A percentile compares a stretch with the other conserved stretches of the same genome.
Evolutionary conservation across 1,139 yeast genomes (phyloP).

Genomic region (Debaryomycetaceae sp.): DNA sequence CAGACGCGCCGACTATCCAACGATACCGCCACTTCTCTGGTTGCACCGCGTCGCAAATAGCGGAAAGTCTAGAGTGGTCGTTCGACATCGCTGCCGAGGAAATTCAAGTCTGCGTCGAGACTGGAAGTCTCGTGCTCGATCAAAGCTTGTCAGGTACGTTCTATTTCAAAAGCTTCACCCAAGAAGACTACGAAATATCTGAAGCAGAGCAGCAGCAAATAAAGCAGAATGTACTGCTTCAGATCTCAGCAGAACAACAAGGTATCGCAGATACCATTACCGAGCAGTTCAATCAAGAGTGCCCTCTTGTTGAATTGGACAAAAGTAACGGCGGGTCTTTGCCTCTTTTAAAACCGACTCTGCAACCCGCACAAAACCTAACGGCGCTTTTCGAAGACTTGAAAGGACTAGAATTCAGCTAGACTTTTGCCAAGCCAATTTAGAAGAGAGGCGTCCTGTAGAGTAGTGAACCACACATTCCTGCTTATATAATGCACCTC

Average conservation of each 20-base stretch:
- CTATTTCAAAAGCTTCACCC: constrained; percentile 25
- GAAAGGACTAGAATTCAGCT: constrained; percentile 1
- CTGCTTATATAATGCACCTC: too few relatives aligned
- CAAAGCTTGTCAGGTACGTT: constrained; percentile 52
- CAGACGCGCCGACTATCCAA: constrained; percentile 12
- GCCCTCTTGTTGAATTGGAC: too few relatives aligned
- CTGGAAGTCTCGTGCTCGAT: constrained; percentile 55
- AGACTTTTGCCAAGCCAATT: neutral
- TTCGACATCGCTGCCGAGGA: constrained; percentile 61
- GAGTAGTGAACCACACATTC: too few relatives aligned
- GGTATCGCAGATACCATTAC: too few relatives aligned
- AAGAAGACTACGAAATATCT: constrained; percentile 1
- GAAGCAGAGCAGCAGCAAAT: too few relatives aligned
- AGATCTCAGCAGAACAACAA: constrained; percentile 3
- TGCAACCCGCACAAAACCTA: neutral
- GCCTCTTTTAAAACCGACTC: too few relatives aligned
- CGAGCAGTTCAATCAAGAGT: too few relatives aligned
- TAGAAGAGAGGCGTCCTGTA: too few relatives aligned
- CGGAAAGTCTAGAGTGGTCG: constrained; percentile 46
- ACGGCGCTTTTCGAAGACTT: constrained; percentile 1
- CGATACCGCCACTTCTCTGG: constrained; percentile 21
- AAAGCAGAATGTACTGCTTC: too few relatives aligned
- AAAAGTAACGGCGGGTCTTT: too few relatives aligned
- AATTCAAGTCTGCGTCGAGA: constrained; percentile 45
- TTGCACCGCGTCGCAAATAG: constrained; percentile 26